phyloP scores from a whole-genome alignment of 768 basidiomycete species.

The Russula foetens region DNA sequence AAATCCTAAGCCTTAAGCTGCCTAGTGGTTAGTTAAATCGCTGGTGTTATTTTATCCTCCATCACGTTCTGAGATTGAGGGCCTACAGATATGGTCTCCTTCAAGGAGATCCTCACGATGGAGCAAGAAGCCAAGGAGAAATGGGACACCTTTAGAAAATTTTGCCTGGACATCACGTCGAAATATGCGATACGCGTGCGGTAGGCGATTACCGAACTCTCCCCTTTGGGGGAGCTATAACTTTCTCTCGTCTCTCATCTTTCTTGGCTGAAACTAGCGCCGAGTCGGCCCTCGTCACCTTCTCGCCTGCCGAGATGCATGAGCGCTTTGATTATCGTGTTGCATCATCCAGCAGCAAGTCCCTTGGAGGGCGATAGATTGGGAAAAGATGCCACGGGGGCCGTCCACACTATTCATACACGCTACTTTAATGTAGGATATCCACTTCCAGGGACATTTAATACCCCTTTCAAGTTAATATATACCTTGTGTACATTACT shows the following conservation, averaged over 20 bases:
- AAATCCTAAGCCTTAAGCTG: slow-evolving; percentile 31
- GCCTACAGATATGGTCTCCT: background rate
- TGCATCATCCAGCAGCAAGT: slow-evolving; percentile 3
- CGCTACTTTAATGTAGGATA: background rate
- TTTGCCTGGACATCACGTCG: slow-evolving; percentile 11
- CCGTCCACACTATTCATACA: background rate
- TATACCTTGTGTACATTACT: slow-evolving; percentile 1
- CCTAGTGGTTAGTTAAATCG: slow-evolving; percentile 35
- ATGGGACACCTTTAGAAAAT: slow-evolving; percentile 1
- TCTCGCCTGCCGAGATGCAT: slow-evolving; percentile 11
- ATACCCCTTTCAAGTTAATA: background rate
- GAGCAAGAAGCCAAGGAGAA: background rate
- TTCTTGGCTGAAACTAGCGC: slow-evolving; percentile 2
- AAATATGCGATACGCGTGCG: slow-evolving; percentile 9
- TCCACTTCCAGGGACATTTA: background rate
- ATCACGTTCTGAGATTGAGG: background rate
- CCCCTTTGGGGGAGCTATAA: slow-evolving; percentile 1
- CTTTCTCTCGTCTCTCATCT: background rate
- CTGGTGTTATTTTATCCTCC: background rate
- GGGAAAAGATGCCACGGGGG: background rate
- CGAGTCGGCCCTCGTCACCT: background rate
- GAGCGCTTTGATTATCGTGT: slow-evolving; percentile 12
- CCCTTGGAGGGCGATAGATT: background rate
- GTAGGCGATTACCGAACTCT: background rate
- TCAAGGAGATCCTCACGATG: slow-evolving; percentile 1